Evolutionary conservation across 768 basidiomycete genomes (phyloP).

Genomic region (Termitomyces sp.): DNA sequence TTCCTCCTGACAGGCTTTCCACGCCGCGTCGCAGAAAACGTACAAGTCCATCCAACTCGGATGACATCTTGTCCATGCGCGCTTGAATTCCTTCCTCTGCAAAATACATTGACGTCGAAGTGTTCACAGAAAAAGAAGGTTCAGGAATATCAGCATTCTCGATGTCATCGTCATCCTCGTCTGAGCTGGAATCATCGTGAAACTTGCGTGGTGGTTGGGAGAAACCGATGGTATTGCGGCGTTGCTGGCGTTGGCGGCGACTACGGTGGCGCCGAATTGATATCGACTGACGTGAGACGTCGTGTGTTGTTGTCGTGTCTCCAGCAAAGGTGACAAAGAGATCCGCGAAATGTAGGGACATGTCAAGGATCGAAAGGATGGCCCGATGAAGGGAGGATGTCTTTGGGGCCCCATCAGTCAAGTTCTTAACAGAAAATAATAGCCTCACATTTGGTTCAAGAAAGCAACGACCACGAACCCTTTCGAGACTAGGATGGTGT

Average conservation of each 20-base stretch:
- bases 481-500: constrained; percentile 32
- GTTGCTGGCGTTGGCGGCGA: constrained; percentile 49
- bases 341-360: constrained; percentile 65
- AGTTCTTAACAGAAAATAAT: not conserved
- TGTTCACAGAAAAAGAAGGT: constrained; percentile 37
- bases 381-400: constrained; percentile 59
- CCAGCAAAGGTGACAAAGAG: constrained; percentile 57
- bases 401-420: constrained; percentile 27
- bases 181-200: constrained; percentile 31
- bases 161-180: constrained; percentile 38
- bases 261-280: constrained; percentile 56
- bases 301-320: constrained; percentile 53
- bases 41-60: constrained; percentile 67
- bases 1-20: constrained; percentile 61
- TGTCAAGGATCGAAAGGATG: constrained; percentile 67
- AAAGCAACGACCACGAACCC: constrained; percentile 56
- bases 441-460: constrained; percentile 50
- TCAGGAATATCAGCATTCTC: constrained; percentile 20
- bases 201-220: constrained; percentile 31
- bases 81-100: constrained; percentile 43
- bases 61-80: constrained; percentile 57
- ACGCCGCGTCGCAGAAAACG: constrained; percentile 63
- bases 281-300: constrained; percentile 46
- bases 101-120: constrained; percentile 23
- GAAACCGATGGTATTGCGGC: constrained; percentile 59